These are phyloP conservation scores for Camelina neglecta DNA, from an alignment of 345 rosid genomes.

Conservation along the genomic window DNA sequence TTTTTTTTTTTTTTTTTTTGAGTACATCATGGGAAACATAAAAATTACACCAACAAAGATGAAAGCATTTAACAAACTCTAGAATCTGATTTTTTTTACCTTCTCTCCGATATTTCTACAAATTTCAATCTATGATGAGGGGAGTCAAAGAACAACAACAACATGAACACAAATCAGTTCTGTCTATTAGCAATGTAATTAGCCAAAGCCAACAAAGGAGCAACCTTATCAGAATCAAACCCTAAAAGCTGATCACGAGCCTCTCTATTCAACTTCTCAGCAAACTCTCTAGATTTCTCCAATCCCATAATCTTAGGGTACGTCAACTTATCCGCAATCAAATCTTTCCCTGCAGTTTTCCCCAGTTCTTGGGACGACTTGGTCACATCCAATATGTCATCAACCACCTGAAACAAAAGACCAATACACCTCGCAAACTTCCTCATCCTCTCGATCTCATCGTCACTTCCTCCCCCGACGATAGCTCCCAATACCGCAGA, in stretches of 20 bases:
- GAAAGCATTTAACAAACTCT: slow-evolving; percentile 16
- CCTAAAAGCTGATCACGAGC: slow-evolving; percentile 65
- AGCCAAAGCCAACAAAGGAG: slow-evolving; percentile 90
- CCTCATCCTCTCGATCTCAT: slow-evolving; percentile 76
- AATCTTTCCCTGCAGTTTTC: slow-evolving; percentile 94
- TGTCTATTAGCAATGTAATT: slow-evolving; percentile 85
- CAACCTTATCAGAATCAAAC: slow-evolving; percentile 71
- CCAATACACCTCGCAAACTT: slow-evolving; percentile 75
- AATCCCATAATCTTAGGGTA: slow-evolving; percentile 90
- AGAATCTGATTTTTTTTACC: not conserved
- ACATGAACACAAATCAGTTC: slow-evolving; percentile 44
- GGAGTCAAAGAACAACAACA: not conserved
- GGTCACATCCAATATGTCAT: slow-evolving; percentile 93
- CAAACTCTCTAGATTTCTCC: slow-evolving; percentile 73
- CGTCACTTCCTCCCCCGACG: slow-evolving; percentile 74
- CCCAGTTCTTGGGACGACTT: slow-evolving; percentile 82
- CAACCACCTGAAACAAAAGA: slow-evolving; percentile 89
- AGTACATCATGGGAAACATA: slow-evolving; percentile 17
- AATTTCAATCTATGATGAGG: not conserved
- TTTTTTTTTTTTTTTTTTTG: too few relatives aligned
- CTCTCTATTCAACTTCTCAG: slow-evolving; percentile 68
- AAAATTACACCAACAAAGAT: slow-evolving; percentile 15
- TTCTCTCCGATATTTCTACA: slow-evolving; percentile 16
- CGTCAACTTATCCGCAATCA: slow-evolving; percentile 80
- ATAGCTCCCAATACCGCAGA: slow-evolving; percentile 85